These are phyloP conservation scores for Emergomyces africanus DNA, from an alignment of 2,329 filamentous ascomycete species.

Conservation along the genomic window DNA sequence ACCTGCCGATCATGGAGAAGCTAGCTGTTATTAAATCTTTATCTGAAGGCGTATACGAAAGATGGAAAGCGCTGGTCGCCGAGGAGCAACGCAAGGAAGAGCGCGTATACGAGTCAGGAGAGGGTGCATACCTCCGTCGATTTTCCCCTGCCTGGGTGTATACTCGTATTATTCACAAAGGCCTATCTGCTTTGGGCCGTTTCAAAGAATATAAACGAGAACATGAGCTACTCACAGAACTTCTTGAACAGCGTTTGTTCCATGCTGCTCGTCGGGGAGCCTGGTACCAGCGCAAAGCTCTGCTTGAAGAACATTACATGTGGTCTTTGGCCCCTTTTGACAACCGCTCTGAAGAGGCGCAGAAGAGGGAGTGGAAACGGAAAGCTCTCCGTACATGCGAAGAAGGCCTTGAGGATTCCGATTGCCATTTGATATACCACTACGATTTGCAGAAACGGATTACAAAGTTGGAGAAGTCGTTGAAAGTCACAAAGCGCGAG, in stretches of 20 bases:
- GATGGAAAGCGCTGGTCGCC: slow-evolving; percentile 61
- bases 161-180: slow-evolving; percentile 85
- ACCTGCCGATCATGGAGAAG: slow-evolving; percentile 51
- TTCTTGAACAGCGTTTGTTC: slow-evolving; percentile 71
- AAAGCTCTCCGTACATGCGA: slow-evolving; percentile 72
- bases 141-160: slow-evolving; percentile 91
- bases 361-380: slow-evolving; percentile 73
- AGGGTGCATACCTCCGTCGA: slow-evolving; percentile 76
- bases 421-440: slow-evolving; percentile 87
- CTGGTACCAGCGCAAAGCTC: slow-evolving; percentile 92
- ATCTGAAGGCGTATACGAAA: slow-evolving; percentile 61
- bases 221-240: slow-evolving; percentile 57
- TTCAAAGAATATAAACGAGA: slow-evolving; percentile 71
- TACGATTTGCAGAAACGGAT: slow-evolving; percentile 90
- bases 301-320: slow-evolving; percentile 96
- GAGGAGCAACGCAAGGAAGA: slow-evolving; percentile 72
- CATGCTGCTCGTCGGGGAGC: slow-evolving; percentile 71
- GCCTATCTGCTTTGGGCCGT: slow-evolving; percentile 62
- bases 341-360: slow-evolving; percentile 41
- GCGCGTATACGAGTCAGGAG: slow-evolving; percentile 62
- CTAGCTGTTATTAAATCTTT: slow-evolving; percentile 56
- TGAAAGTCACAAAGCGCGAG: slow-evolving; percentile 69
- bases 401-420: slow-evolving; percentile 67
- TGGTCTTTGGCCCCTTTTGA: slow-evolving; percentile 42
- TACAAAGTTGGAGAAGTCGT: slow-evolving; percentile 73